A percentile compares a stretch with the other conserved stretches of the same genome.
Evolutionary conservation across 495 filamentous ascomycete species (phyloP).

Genomic region (Chaetomium tenue): DNA sequence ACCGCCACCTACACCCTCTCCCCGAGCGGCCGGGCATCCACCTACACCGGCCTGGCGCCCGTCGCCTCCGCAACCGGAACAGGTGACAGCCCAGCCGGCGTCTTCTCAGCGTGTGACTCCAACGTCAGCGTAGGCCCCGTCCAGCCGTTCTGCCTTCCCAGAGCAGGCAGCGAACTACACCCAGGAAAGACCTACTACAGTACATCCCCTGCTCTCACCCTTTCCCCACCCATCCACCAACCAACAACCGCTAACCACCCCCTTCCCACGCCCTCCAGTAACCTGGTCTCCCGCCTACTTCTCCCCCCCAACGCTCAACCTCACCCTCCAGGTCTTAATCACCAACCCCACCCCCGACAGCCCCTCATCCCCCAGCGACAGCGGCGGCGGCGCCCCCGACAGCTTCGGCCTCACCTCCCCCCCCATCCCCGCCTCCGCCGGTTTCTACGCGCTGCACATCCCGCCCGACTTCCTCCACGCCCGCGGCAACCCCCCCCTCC

Average conservation of each 20-base stretch:
- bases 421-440: slow-evolving; percentile 21
- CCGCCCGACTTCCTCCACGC: slow-evolving; percentile 22
- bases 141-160: slow-evolving; percentile 35
- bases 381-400: neutral
- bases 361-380: neutral
- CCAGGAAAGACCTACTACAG: slow-evolving; percentile 35
- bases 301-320: slow-evolving; percentile 13
- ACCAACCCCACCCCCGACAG: neutral
- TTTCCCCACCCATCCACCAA: neutral
- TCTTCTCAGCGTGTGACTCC: slow-evolving; percentile 32
- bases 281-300: slow-evolving; percentile 34
- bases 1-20: slow-evolving; percentile 33
- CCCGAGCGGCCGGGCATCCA: slow-evolving; percentile 18
- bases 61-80: slow-evolving; percentile 29
- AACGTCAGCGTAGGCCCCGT: slow-evolving; percentile 12
- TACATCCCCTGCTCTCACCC: neutral
- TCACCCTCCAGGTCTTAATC: slow-evolving; percentile 22
- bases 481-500: neutral
- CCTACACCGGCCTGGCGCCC: slow-evolving; percentile 35
- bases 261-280: slow-evolving; percentile 20
- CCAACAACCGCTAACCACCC: neutral
- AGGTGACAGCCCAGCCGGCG: slow-evolving; percentile 20
- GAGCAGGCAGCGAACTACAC: slow-evolving; percentile 25
- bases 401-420: slow-evolving; percentile 6
- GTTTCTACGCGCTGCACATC: slow-evolving; percentile 32